These are phyloP conservation scores for Cladorrhinum samala DNA, from an alignment of 495 filamentous ascomycete genomes.

Conservation along the genomic window DNA sequence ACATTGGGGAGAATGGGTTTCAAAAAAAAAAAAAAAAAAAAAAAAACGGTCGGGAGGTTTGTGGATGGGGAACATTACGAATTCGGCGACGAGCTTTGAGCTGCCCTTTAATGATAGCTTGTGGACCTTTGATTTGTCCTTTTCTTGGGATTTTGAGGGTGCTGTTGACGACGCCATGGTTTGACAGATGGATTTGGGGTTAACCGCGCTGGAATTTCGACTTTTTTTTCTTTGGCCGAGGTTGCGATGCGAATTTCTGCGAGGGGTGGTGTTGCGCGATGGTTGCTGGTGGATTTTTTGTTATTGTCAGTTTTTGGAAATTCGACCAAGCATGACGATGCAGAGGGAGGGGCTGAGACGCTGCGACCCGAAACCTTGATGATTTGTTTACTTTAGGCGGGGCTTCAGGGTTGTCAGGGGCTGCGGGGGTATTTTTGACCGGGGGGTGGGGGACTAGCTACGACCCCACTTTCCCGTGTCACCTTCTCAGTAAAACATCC, in stretches of 20 bases:
- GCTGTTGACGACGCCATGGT: slow-evolving; percentile 16
- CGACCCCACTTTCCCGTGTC: no score
- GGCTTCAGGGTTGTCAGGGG: slow-evolving; percentile 20
- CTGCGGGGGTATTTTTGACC: slow-evolving; percentile 10
- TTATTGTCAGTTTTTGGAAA: background rate
- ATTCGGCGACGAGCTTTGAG: slow-evolving; percentile 90
- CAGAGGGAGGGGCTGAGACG: background rate
- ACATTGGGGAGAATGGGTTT: no score
- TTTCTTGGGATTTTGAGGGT: slow-evolving; percentile 34
- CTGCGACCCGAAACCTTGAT: background rate
- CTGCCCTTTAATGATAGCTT: slow-evolving; percentile 91
- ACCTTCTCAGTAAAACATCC: no score
- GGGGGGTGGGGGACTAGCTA: slow-evolving; percentile 5
- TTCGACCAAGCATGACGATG: background rate
- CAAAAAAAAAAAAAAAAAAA: slow-evolving; percentile 12
- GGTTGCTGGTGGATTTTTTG: background rate
- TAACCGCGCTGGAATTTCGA: background rate
- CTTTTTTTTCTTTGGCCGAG: background rate
- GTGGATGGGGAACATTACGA: slow-evolving; percentile 48
- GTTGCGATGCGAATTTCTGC: background rate
- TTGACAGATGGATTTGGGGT: background rate
- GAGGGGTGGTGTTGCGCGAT: background rate
- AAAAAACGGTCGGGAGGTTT: background rate
- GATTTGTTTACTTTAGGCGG: slow-evolving; percentile 15
- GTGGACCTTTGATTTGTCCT: slow-evolving; percentile 88